Evolutionary conservation across 2,329 filamentous ascomycete genomes (phyloP).

Genomic region (Ascochyta pisi): DNA sequence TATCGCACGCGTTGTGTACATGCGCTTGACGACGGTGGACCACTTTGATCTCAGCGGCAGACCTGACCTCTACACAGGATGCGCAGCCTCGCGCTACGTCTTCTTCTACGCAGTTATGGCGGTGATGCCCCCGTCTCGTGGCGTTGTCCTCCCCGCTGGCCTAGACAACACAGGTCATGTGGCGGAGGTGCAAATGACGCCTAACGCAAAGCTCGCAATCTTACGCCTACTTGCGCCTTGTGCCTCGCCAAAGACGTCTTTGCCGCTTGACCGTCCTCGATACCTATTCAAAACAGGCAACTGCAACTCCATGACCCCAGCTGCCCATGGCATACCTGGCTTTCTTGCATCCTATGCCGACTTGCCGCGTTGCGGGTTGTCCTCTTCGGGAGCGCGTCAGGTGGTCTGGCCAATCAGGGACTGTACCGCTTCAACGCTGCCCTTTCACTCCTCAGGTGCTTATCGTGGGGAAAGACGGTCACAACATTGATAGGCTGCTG

Average conservation of each 20-base stretch:
- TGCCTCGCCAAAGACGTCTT: conserved; percentile 20
- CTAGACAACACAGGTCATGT: conserved; percentile 28
- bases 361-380: conserved; percentile 7
- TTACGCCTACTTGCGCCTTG: conserved; percentile 26
- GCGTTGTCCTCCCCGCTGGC: conserved; percentile 13
- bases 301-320: conserved; percentile 5
- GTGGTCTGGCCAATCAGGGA: conserved; percentile 8
- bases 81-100: conserved; percentile 12
- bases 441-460: conserved; percentile 9
- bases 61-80: conserved; percentile 9
- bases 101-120: conserved; percentile 6
- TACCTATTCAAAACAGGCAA: conserved; percentile 5
- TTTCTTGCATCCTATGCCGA: conserved; percentile 8
- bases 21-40: conserved; percentile 11
- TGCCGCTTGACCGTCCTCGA: conserved; percentile 7
- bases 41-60: conserved; percentile 3
- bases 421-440: conserved; percentile 9
- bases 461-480: conserved; percentile 17
- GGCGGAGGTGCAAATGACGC: conserved; percentile 29
- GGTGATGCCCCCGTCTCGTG: conserved; percentile 18
- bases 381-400: conserved; percentile 4
- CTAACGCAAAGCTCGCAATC: conserved; percentile 32
- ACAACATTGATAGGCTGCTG: conserved; percentile 10
- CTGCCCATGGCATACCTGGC: conserved; percentile 8
- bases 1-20: conserved; percentile 15